Evolutionary conservation across 2,329 filamentous ascomycete species (phyloP).

Genomic region (Clonostachys solani): DNA sequence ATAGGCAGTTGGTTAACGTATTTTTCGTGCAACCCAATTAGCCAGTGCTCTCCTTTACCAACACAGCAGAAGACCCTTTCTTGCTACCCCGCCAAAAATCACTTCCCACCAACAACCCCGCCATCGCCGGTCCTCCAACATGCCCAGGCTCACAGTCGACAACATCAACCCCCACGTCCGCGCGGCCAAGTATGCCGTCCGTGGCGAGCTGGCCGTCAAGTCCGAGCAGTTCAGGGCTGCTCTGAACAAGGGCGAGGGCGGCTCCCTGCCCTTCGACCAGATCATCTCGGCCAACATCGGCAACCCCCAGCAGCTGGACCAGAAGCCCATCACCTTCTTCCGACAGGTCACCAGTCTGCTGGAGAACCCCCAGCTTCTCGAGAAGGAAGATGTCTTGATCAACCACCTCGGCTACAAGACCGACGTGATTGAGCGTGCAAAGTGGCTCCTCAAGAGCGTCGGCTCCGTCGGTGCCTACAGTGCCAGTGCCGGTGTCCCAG

Average conservation of each 20-base stretch:
- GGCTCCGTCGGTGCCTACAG: constrained; percentile 96
- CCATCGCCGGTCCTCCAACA: constrained; percentile 15
- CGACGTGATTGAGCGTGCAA: constrained; percentile 83
- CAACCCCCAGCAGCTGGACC: constrained; percentile 97
- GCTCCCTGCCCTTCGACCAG: constrained; percentile 73
- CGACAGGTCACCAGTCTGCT: constrained; percentile 90
- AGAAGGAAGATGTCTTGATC: constrained; percentile 77
- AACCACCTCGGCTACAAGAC: constrained; percentile 78
- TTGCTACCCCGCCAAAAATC: no score
- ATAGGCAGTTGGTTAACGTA: no score
- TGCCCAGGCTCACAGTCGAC: constrained; percentile 59
- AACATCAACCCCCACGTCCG: constrained; percentile 92
- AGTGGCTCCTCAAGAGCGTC: constrained; percentile 74
- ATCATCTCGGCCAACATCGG: constrained; percentile 98
- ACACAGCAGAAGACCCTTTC: no score
- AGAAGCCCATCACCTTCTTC: constrained; percentile 99
- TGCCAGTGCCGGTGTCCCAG: constrained; percentile 82
- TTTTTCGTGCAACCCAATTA: no score
- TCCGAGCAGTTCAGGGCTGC: constrained; percentile 84
- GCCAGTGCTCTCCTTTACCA: no score
- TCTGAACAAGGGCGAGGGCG: constrained; percentile 53
- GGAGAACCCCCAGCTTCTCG: constrained; percentile 82
- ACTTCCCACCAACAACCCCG: no score
- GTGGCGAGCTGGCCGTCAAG: constrained; percentile 90
- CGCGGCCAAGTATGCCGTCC: constrained; percentile 90